A percentile compares a stretch with the other conserved stretches of the same genome.
Conservation (phyloP, 352 stramenopile species). For the Phytophthora sojae region DNA sequence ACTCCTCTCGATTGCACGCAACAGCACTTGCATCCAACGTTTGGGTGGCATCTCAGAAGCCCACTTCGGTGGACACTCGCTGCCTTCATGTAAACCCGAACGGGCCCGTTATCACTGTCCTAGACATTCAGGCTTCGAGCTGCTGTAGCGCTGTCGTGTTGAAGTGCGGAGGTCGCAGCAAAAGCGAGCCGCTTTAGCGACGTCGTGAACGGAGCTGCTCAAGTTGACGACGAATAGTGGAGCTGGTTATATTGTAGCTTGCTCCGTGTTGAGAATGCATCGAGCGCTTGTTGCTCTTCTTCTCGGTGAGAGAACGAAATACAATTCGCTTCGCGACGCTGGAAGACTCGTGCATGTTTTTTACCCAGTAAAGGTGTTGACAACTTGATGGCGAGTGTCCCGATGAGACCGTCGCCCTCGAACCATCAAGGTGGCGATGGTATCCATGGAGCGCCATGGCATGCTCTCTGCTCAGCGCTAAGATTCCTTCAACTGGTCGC, state of each 20-base stretch:
- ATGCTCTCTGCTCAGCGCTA: slow-evolving; percentile 15
- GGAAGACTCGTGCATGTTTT: background rate
- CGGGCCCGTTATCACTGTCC: slow-evolving; percentile 7
- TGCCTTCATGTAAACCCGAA: slow-evolving; percentile 9
- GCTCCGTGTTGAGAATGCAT: background rate
- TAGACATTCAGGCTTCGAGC: slow-evolving; percentile 7
- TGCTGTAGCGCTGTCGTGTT: background rate
- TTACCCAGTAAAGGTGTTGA: background rate
- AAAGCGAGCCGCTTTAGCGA: background rate
- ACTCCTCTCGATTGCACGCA: too few species aligned
- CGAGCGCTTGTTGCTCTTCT: too few species aligned
- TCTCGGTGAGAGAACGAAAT: background rate
- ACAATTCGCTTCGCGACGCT: background rate
- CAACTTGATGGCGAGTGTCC: background rate
- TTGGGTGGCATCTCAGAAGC: background rate
- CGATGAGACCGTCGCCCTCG: slow-evolving; percentile 8
- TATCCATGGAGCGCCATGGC: background rate
- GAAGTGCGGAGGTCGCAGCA: background rate
- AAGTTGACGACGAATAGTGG: background rate
- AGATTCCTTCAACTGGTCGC: slow-evolving; percentile 8
- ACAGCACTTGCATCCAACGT: slow-evolving; percentile 1
- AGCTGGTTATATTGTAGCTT: background rate
- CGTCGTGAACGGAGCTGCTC: background rate
- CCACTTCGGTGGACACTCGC: background rate
- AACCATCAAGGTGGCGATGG: background rate